Base-by-base conservation (phyloP, 2,329 filamentous ascomycete genomes). In the Aureobasidium sp. region DNA sequence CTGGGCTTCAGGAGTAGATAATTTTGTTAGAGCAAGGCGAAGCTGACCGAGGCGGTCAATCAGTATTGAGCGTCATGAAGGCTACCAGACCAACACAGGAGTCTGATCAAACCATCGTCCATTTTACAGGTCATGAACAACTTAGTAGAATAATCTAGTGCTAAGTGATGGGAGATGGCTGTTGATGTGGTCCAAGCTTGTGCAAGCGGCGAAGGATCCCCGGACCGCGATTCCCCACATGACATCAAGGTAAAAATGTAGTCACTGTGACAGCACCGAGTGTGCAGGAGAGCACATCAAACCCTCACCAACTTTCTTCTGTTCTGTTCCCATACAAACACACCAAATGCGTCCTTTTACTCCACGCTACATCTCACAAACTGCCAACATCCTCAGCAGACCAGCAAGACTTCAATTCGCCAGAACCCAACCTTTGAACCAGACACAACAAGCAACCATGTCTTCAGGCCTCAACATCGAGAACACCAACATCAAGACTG, bases 401-500 rank as follows among this genome's bases (percentile, higher is more conserved):
- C 42, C 53, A 5, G 34, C 44, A 40, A 49, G 12, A 3, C 29
- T 48, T 2, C 25, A 47, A 29, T 49, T 54, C 44, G 30, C 42
- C 8, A 42, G 45, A 37, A 37, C 39, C 17, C 32, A 41, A 4
- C 42, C 53, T 27, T 34, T 49, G 19, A 34, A 40, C 7, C 53
- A 55, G 10, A 41, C 37, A 19, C 19, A 24, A 40, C 12, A 14
- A 14, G 58, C 61, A 53, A 64, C 58, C 30, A 69, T 70, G 66
- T 66, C 68, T 3, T 62, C 64, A 3, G 62, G 66, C 44, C 64
- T 74, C 54, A 72, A 72, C 39, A 76, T 83, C 57, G 75, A 78
- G 60, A 79, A 74, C 63, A 79, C 71, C n/a, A 67, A 74, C 61
- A 72, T 84, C 62, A 71, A 75, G 40, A 75, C 75, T 8, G 72